phyloP scores from a whole-genome alignment of 1,284 basidiomycete genomes.

The Apiotrichum siamense region DNA sequence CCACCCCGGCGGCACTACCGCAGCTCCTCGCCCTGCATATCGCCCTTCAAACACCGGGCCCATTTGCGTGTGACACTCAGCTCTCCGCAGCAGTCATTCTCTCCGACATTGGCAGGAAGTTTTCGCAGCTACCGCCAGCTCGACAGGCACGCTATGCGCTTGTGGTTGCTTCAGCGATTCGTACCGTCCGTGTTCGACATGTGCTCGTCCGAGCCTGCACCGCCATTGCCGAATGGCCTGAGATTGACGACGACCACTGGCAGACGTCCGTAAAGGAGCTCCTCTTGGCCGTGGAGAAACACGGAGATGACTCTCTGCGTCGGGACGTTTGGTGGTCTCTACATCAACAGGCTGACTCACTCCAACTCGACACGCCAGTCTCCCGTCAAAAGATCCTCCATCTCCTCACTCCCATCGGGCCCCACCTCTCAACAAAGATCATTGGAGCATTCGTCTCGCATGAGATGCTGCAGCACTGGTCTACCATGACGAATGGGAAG shows the following conservation, averaged over 20 bases:
- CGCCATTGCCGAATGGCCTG: constrained; percentile 8
- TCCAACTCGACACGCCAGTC: not conserved
- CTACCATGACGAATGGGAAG: not conserved
- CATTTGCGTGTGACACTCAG: constrained; percentile 11
- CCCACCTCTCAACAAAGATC: not conserved
- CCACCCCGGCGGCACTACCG: not conserved
- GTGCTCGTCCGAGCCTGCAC: constrained; percentile 16
- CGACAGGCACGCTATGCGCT: constrained; percentile 14
- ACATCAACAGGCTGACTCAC: not conserved
- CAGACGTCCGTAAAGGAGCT: constrained; percentile 6
- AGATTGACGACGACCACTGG: constrained; percentile 5
- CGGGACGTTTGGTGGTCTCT: constrained; percentile 28
- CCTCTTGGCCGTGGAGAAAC: constrained; percentile 2
- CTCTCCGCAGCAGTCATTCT: constrained; percentile 13
- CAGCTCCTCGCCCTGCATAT: constrained; percentile 18
- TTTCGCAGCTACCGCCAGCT: not conserved
- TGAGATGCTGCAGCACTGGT: constrained; percentile 2
- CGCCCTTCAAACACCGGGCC: constrained; percentile 9
- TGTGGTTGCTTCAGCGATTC: constrained; percentile 4
- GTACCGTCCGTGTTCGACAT: not conserved
- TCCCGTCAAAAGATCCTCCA: constrained; percentile 2
- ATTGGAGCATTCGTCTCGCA: not conserved
- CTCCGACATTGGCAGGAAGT: constrained; percentile 6
- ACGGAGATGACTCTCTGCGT: constrained; percentile 10
- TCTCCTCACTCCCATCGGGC: constrained; percentile 2